Evolutionary conservation across 2,329 filamentous ascomycete genomes (phyloP).

Genomic region (Xylaria sp.): DNA sequence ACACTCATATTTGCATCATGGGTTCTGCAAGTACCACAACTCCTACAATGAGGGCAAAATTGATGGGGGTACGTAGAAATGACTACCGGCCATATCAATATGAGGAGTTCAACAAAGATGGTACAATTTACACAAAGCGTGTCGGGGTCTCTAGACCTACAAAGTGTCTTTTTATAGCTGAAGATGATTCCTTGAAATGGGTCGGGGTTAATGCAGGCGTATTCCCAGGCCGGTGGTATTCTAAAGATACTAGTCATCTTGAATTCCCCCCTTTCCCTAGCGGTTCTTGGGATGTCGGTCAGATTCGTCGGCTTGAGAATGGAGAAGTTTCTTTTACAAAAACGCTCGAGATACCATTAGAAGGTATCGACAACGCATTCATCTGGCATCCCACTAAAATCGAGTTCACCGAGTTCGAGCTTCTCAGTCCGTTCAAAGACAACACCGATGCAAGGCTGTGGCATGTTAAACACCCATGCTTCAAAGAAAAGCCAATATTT

Average conservation of each 20-base stretch:
- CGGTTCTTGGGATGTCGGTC: constrained; percentile 20
- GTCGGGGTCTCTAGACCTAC: constrained; percentile 25
- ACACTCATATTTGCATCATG: constrained; percentile 6
- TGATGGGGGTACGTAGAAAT: constrained; percentile 1
- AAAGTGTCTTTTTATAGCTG: constrained; percentile 18
- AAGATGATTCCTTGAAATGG: constrained; percentile 19
- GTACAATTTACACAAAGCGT: constrained; percentile 19
- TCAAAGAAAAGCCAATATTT: neutral
- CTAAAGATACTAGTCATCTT: neutral
- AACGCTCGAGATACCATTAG: neutral
- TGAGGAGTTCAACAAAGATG: neutral
- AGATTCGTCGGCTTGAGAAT: constrained; percentile 9
- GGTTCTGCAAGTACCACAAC: neutral
- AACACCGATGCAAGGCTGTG: neutral
- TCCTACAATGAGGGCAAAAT: neutral
- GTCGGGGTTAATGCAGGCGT: constrained; percentile 22
- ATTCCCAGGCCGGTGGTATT: constrained; percentile 8
- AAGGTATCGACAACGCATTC: neutral
- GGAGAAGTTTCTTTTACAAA: constrained; percentile 6
- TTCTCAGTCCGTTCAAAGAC: neutral
- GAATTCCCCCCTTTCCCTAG: constrained; percentile 20
- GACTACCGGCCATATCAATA: neutral
- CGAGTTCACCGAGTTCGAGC: constrained; percentile 15
- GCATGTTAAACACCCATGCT: constrained; percentile 7
- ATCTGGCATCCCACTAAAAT: constrained; percentile 21